phyloP scores from a whole-genome alignment of 176 grass and related monocot species.

The Phyllostachys edulis region DNA sequence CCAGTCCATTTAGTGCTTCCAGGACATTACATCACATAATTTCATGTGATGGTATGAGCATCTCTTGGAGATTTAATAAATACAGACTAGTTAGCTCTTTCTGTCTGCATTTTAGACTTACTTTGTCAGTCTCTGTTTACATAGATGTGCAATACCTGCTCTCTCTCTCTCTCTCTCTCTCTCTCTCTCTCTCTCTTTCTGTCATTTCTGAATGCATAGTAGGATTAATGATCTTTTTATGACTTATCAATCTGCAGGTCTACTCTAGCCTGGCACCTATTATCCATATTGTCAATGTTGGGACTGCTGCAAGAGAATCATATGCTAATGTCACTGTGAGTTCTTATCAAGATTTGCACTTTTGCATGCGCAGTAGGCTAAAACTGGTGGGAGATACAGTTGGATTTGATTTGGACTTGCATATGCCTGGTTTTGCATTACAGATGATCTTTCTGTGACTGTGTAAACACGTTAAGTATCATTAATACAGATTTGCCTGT shows the following conservation, averaged over 20 bases:
- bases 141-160: not conserved
- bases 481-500: not conserved
- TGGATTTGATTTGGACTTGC: not conserved
- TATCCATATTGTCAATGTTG: constrained; percentile 74
- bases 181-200: not conserved
- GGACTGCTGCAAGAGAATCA: constrained; percentile 62
- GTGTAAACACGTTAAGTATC: not conserved
- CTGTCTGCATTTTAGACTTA: constrained; percentile 11
- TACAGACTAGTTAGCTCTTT: not conserved
- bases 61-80: constrained; percentile 14
- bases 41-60: constrained; percentile 13
- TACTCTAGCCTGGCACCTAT: constrained; percentile 76
- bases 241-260: constrained; percentile 51
- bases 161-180: not conserved
- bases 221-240: constrained; percentile 1
- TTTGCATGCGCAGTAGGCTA: not conserved
- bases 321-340: constrained; percentile 82
- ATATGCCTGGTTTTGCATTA: not conserved
- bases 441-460: not conserved
- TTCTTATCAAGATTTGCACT: constrained; percentile 30
- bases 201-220: not conserved
- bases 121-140: constrained; percentile 1
- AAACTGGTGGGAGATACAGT: not conserved
- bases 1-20: not conserved
- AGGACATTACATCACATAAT: not conserved